Base-by-base conservation (phyloP, 768 basidiomycete species). In the Xanthoconium purpureum region DNA sequence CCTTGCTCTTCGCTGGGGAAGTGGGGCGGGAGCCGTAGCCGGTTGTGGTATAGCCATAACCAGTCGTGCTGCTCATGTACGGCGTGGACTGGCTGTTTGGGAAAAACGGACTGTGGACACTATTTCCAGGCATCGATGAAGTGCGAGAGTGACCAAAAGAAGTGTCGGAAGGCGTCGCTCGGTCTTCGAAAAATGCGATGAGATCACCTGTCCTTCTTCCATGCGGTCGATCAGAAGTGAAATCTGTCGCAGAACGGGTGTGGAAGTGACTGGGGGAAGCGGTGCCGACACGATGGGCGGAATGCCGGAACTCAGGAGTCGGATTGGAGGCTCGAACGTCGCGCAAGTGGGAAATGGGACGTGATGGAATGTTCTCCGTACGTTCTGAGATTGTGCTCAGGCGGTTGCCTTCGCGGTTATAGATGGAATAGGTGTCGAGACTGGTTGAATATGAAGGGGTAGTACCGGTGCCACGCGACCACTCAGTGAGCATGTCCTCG, bases 341-440 rank as follows among this genome's bases (percentile, higher is more conserved):
- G 36, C 69, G 66, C 38, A 83, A 79, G 53, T 73, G 66, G 5
- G 81, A 81, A 6, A 69, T 64, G 0, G 88, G 88, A 30, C 88
- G 83, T 1, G 87, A 80, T 0, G 73, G 71, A 2, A 77, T 74
- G 33, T 87, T 83, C 71, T 93, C 91, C 1, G 88, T 90, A 45
- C 78, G 80, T 67, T 93, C 91, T 4, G 89, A 82, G 56, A 93
- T 93, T 3, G 81, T 86, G 65, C 90, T 92, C 18, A 92, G 76
- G 35, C 77, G 68, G 28, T 76, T 72, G 11, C 83, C 80, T 44
- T 75, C 76, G 14, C 78, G 73, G 45, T 75, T 73, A 24, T 72
- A 60, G 45, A 74, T 64, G 37, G 68, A 63, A 48, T 71, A 77
- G 1, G 78, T 71, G 60, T 73, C 71, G 52, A 80, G 62, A 46